A percentile compares a stretch with the other conserved stretches of the same genome.
phyloP scores from a whole-genome alignment of 208 protist species.

The Leishmania arabica region DNA sequence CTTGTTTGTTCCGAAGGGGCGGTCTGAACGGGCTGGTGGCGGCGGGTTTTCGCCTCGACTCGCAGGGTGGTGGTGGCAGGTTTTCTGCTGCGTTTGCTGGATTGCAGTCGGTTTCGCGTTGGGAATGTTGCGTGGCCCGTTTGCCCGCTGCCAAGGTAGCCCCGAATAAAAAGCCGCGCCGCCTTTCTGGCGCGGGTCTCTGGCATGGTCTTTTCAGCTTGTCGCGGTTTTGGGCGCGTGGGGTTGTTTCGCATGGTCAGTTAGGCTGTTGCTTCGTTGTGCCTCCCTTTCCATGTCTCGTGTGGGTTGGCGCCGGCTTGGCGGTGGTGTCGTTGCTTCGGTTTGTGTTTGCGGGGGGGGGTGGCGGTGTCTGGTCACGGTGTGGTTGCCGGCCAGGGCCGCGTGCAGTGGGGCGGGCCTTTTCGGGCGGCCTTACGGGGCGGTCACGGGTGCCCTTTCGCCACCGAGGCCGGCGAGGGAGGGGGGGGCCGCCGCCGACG shows the following conservation, averaged over 20 bases:
- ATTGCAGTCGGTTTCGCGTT: neutral
- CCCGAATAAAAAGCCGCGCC: too few species aligned
- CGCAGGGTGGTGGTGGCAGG: neutral
- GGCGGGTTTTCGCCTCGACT: too few species aligned
- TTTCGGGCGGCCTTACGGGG: neutral
- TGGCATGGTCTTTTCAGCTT: neutral
- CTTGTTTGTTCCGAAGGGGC: too few species aligned
- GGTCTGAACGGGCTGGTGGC: too few species aligned
- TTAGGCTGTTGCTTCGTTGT: neutral
- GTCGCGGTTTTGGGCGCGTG: neutral
- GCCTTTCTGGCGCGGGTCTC: neutral
- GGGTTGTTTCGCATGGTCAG: neutral
- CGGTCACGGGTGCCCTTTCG: constrained; percentile 23
- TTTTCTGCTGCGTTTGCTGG: neutral
- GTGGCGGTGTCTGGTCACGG: neutral
- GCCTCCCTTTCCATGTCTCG: too few species aligned
- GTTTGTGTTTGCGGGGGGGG: neutral
- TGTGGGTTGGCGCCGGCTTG: too few species aligned
- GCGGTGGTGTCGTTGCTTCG: neutral
- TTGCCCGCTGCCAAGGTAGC: neutral
- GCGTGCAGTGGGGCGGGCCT: too few species aligned
- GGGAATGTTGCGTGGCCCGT: neutral
- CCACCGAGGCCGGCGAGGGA: constrained; percentile 60
- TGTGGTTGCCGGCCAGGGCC: too few species aligned
- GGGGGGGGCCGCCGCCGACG: constrained; percentile 49